These are phyloP conservation scores for Orbilia javanica DNA, from an alignment of 2,329 filamentous ascomycete genomes.

Conservation along the genomic window DNA sequence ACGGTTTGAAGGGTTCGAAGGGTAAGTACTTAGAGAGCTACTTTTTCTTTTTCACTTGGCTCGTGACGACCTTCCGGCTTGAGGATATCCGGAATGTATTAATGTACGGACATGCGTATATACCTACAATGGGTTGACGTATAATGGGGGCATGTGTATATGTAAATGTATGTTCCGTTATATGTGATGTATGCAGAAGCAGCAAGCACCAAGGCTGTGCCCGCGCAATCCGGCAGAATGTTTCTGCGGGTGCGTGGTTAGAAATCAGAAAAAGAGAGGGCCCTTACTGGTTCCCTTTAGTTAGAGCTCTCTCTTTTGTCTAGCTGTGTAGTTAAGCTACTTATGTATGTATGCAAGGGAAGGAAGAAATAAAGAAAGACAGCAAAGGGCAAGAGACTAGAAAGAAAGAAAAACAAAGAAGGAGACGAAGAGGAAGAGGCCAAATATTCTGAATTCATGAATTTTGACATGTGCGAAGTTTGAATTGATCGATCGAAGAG, in stretches of 20 bases:
- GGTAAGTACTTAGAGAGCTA: too few species aligned
- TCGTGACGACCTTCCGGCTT: slow-evolving; percentile 8
- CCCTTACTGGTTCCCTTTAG: neutral
- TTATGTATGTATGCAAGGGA: too few species aligned
- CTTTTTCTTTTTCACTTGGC: too few species aligned
- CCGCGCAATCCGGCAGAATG: slow-evolving; percentile 1
- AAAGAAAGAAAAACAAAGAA: neutral
- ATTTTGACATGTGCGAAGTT: slow-evolving; percentile 22
- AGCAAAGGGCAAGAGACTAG: too few species aligned
- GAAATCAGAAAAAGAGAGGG: neutral
- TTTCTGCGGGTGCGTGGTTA: slow-evolving; percentile 2
- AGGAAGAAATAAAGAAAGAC: too few species aligned
- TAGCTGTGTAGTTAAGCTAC: too few species aligned
- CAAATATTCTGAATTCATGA: slow-evolving; percentile 26
- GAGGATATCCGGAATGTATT: slow-evolving; percentile 3
- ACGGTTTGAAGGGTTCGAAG: neutral
- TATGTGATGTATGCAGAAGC: slow-evolving; percentile 4
- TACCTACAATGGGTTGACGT: neutral
- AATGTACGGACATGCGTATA: too few species aligned
- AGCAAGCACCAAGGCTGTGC: neutral
- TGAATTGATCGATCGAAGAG: neutral
- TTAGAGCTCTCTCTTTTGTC: too few species aligned
- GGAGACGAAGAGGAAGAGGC: neutral
- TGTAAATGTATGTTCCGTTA: slow-evolving; percentile 11
- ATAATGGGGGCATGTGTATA: neutral